Percentiles rank a stretch among this genome's conserved stretches.
phyloP scores from a whole-genome alignment of 306 rosid species.

The Inga leiocalycina region DNA sequence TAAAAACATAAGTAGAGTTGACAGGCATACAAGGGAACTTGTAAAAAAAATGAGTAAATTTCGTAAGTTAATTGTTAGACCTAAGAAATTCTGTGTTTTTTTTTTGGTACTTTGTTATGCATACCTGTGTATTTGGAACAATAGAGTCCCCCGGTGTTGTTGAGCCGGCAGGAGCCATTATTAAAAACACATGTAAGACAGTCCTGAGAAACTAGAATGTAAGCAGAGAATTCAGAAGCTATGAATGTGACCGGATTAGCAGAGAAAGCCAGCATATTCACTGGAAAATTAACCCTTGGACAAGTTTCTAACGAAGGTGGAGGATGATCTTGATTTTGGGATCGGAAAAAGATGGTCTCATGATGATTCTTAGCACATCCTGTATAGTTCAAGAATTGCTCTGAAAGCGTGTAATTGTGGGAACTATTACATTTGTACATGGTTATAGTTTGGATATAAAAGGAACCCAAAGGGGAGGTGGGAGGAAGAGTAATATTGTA shows the following conservation, averaged over 20 bases:
- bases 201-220: background rate
- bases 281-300: no score
- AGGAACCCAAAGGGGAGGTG: slow-evolving; percentile 9
- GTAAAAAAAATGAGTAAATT: background rate
- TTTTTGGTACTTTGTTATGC: background rate
- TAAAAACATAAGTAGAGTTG: background rate
- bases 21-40: background rate
- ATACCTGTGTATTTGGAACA: slow-evolving; percentile 33
- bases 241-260: no score
- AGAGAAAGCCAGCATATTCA: no score
- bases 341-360: no score
- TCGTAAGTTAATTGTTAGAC: background rate
- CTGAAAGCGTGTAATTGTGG: no score
- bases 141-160: background rate
- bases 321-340: no score
- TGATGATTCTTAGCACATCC: no score
- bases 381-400: no score
- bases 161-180: background rate
- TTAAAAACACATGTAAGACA: background rate
- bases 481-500: slow-evolving; percentile 19
- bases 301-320: no score
- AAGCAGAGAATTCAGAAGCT: background rate
- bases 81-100: no score
- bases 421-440: no score
- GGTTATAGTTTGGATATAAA: background rate